Evolutionary conservation across 169 alveolate species (phyloP).

Genomic region (Eimeria brunetti): DNA sequence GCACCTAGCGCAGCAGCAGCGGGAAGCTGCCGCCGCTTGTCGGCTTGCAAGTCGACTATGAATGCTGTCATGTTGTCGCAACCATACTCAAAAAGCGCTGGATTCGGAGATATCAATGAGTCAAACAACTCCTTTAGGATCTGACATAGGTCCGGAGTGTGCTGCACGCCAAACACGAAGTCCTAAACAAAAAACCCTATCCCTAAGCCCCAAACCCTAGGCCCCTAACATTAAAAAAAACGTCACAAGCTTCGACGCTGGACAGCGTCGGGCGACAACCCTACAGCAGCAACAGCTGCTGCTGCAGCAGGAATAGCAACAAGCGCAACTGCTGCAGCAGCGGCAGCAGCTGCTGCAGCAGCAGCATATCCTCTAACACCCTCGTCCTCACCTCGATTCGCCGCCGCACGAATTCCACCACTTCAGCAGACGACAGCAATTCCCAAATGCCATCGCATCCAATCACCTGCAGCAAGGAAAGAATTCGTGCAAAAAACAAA

Average conservation of each 20-base stretch:
- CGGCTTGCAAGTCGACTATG: slow-evolving; percentile 74
- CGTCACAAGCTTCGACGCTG: background rate
- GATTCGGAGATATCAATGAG: slow-evolving; percentile 78
- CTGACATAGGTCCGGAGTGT: slow-evolving; percentile 67
- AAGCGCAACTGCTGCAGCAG: background rate
- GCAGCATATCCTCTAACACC: background rate
- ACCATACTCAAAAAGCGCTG: slow-evolving; percentile 80
- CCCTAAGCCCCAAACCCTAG: background rate
- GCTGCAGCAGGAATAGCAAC: background rate
- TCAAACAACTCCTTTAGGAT: slow-evolving; percentile 79
- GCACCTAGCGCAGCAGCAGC: background rate
- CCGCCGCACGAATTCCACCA: slow-evolving; percentile 76
- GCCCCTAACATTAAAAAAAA: background rate
- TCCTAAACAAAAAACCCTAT: background rate
- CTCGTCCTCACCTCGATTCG: slow-evolving; percentile 72
- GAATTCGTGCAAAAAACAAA: too few relatives aligned
- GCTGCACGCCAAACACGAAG: slow-evolving; percentile 20
- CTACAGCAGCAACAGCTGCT: background rate
- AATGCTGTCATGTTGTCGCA: slow-evolving; percentile 84
- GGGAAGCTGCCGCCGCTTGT: background rate
- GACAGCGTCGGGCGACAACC: background rate
- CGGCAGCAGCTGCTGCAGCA: background rate
- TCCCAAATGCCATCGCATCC: slow-evolving; percentile 85
- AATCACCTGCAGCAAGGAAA: slow-evolving; percentile 60
- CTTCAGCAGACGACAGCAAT: slow-evolving; percentile 75